Percentiles rank a stretch among this genome's conserved stretches.
These are phyloP conservation scores for Perilla frutescens DNA, from an alignment of 257 asterid genomes.

Conservation along the genomic window DNA sequence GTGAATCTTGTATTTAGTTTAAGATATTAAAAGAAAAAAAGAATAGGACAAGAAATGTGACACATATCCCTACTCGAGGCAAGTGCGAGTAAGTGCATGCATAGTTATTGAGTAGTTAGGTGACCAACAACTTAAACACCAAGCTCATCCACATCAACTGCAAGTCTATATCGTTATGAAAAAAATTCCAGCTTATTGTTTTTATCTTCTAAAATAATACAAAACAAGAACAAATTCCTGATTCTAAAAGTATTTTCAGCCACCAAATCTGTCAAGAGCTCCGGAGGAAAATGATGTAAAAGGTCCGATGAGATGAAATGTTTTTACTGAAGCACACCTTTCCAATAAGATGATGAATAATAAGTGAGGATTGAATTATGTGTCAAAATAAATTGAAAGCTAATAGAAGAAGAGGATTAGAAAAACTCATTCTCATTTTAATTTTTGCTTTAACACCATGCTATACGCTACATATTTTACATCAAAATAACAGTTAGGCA, in stretches of 20 bases:
- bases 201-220: slow-evolving; percentile 1
- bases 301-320: not conserved
- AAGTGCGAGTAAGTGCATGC: not conserved
- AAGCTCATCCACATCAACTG: not conserved
- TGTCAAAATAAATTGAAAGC: not conserved
- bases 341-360: slow-evolving; percentile 15
- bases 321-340: not conserved
- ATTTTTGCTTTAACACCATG: not conserved
- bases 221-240: slow-evolving; percentile 9
- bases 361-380: not conserved
- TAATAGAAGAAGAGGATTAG: slow-evolving; percentile 7
- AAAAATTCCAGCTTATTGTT: not conserved
- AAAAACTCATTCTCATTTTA: not conserved
- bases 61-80: not conserved
- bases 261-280: slow-evolving; percentile 5
- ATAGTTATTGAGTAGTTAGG: not conserved
- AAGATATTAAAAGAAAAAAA: not conserved
- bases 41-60: not conserved
- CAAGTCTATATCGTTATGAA: not conserved
- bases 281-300: not conserved
- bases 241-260: not conserved
- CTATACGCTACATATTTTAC: not conserved
- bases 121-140: slow-evolving; percentile 16
- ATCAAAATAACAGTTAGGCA: slow-evolving; percentile 5
- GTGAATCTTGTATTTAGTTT: slow-evolving; percentile 10